Conservation (phyloP, 208 protist species). For the Leishmania aethiopica region DNA sequence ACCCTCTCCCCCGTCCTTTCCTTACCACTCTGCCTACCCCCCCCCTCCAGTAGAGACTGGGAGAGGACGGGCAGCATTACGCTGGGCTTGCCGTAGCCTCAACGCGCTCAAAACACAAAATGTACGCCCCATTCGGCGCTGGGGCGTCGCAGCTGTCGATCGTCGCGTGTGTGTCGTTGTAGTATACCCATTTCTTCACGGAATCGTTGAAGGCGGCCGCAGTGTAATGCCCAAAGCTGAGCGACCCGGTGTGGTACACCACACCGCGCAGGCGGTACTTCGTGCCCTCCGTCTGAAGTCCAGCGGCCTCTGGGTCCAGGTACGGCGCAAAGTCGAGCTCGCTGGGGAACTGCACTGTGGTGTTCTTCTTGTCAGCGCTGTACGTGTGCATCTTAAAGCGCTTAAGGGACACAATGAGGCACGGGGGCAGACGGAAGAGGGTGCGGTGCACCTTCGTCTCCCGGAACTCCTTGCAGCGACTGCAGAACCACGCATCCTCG, state of each 20-base stretch:
- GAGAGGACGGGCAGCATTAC: not conserved
- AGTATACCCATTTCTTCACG: conserved; percentile 69
- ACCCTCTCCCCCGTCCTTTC: not conserved
- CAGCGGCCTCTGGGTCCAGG: conserved; percentile 51
- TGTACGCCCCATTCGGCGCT: conserved; percentile 55
- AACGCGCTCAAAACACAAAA: conserved; percentile 76
- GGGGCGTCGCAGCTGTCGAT: conserved; percentile 27
- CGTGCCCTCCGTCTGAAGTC: conserved; percentile 26
- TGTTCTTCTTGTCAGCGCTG: conserved; percentile 72
- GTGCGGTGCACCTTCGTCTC: conserved; percentile 56
- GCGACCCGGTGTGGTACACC: conserved; percentile 76
- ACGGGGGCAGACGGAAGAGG: conserved; percentile 73
- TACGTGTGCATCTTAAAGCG: conserved; percentile 75
- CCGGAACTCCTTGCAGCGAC: conserved; percentile 63
- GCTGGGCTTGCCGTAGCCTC: not conserved
- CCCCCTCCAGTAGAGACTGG: not conserved
- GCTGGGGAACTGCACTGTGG: conserved; percentile 55
- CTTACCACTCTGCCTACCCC: not conserved
- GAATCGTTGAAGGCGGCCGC: conserved; percentile 57
- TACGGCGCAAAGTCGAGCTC: conserved; percentile 62
- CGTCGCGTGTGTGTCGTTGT: conserved; percentile 64
- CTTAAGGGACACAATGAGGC: conserved; percentile 79
- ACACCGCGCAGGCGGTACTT: conserved; percentile 71
- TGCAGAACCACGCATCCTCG: conserved; percentile 76
- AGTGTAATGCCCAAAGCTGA: conserved; percentile 88